phyloP scores from a whole-genome alignment of 2,329 filamentous ascomycete species.

The Paecilomyces sp. region DNA sequence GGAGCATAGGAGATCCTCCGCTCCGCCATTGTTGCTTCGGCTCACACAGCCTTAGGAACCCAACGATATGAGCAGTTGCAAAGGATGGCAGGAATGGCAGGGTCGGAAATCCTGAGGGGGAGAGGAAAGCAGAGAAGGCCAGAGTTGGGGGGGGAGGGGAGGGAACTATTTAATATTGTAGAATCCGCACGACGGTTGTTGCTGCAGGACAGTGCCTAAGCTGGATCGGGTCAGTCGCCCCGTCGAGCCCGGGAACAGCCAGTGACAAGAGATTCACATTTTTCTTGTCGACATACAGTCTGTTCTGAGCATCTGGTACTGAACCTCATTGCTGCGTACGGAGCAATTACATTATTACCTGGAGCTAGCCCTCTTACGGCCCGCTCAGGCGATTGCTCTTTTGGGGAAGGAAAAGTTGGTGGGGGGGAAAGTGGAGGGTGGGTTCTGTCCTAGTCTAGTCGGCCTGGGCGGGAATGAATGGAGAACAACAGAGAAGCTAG shows the following conservation, averaged over 20 bases:
- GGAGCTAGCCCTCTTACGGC: not conserved
- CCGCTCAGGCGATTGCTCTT: not conserved
- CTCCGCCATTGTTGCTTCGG: constrained; percentile 34
- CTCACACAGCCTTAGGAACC: not conserved
- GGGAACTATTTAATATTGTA: not conserved
- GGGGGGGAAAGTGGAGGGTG: not conserved
- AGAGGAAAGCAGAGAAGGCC: not conserved
- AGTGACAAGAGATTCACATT: not conserved
- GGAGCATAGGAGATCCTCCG: constrained; percentile 39
- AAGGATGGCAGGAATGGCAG: not conserved
- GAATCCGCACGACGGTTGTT: not conserved
- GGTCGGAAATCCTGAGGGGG: not conserved
- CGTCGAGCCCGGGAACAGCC: not conserved
- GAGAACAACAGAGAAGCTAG: no score
- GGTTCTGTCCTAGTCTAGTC: not conserved
- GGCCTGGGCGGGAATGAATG: not conserved
- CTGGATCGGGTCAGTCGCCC: not conserved
- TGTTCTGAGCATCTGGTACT: no score
- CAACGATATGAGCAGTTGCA: not conserved
- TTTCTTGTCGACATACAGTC: not conserved
- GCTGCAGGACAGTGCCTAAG: not conserved
- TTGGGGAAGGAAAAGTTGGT: not conserved
- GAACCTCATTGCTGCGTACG: not conserved
- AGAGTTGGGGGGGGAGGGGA: not conserved
- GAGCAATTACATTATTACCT: no score